Percentiles rank a stretch among this genome's conserved stretches.
phyloP scores from a whole-genome alignment of 176 grass and related monocot species.

The sorghum (Sorghum bicolor) region Sorghum_bicolor_NCBIv3 NC_012871.2:5089001-5089500 shows the following conservation, averaged over 20 bases:
- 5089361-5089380: not conserved
- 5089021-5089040: not conserved
- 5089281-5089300: not conserved
- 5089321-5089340: not conserved
- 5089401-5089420: conserved; percentile 1
- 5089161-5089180: conserved; percentile 97
- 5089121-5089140: conserved; percentile 10
- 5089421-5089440: not conserved
- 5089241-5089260: not conserved
- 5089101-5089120: conserved; percentile 17
- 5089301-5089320: not conserved
- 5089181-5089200: conserved; percentile 91
- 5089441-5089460: not conserved
- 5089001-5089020: not conserved
- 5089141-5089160: conserved; percentile 89
- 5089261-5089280: not conserved
- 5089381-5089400: not conserved
- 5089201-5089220: not conserved
- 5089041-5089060: not conserved
- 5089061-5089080: not conserved
- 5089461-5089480: not conserved
- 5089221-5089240: conserved; percentile 1
- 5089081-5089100: not conserved
- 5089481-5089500: not conserved
- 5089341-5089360: conserved; percentile 6